These are phyloP conservation scores for Cornus controversa DNA, from an alignment of 148 eudicot species.

Conservation along the genomic window DNA sequence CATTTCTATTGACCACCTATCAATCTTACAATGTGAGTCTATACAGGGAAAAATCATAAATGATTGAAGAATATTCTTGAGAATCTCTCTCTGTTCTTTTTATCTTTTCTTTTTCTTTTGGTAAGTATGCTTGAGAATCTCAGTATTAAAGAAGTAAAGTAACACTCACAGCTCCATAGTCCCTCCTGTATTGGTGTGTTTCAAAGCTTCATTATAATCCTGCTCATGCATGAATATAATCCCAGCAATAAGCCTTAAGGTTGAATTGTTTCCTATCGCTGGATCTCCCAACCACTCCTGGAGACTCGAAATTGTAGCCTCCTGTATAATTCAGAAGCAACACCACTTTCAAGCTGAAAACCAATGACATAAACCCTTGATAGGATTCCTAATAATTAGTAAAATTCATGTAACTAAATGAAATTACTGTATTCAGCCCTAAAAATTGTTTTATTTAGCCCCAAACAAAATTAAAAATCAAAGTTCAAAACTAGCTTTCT, in stretches of 20 bases:
- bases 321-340: slow-evolving; percentile 42
- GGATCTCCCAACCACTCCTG: slow-evolving; percentile 83
- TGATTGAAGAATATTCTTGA: neutral
- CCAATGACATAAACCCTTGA: neutral
- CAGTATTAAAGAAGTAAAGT: neutral
- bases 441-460: too few species aligned
- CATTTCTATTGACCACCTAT: neutral
- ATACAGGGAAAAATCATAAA: neutral
- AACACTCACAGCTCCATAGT: slow-evolving; percentile 88
- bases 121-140: neutral
- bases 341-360: neutral
- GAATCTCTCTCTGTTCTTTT: too few species aligned
- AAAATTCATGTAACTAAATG: too few species aligned
- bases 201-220: slow-evolving; percentile 84
- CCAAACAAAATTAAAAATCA: too few species aligned
- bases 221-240: slow-evolving; percentile 79
- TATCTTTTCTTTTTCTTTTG: too few species aligned
- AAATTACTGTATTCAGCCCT: too few species aligned
- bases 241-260: slow-evolving; percentile 77
- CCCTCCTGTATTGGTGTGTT: slow-evolving; percentile 83
- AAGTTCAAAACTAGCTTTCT: too few species aligned
- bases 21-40: neutral
- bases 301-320: slow-evolving; percentile 60
- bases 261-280: slow-evolving; percentile 76
- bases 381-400: neutral